phyloP scores from a whole-genome alignment of 78 protist species.

The Dictyostelium intermedium region DNA sequence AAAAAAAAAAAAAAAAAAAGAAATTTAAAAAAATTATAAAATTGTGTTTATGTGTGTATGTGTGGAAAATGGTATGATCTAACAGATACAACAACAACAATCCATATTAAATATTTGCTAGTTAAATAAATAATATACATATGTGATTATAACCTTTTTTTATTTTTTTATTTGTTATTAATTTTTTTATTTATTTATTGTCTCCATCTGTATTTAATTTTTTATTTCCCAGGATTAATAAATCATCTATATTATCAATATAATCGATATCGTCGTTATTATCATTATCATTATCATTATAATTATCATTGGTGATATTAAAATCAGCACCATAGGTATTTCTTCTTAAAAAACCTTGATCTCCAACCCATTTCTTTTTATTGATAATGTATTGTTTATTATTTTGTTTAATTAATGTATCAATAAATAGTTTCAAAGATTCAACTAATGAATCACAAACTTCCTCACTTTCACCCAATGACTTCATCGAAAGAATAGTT shows the following conservation, averaged over 20 bases:
- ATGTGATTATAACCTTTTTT: neutral
- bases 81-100: too few species aligned
- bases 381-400: neutral
- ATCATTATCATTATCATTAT: neutral
- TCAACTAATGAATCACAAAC: neutral
- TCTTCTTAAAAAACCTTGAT: neutral
- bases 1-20: too few species aligned
- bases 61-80: too few species aligned
- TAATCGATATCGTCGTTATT: neutral
- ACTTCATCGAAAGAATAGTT: conserved; percentile 32
- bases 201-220: neutral
- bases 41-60: too few species aligned
- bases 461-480: conserved; percentile 20
- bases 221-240: neutral
- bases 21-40: too few species aligned
- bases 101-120: too few species aligned
- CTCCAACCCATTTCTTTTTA: conserved; percentile 47
- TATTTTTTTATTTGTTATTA: neutral
- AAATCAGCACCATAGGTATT: neutral
- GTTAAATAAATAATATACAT: too few species aligned
- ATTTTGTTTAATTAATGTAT: neutral
- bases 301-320: neutral
- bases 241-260: neutral
- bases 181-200: neutral
- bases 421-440: neutral